Conservation (phyloP, 2,329 filamentous ascomycete genomes). For the Pseudocercospora vitis region DNA sequence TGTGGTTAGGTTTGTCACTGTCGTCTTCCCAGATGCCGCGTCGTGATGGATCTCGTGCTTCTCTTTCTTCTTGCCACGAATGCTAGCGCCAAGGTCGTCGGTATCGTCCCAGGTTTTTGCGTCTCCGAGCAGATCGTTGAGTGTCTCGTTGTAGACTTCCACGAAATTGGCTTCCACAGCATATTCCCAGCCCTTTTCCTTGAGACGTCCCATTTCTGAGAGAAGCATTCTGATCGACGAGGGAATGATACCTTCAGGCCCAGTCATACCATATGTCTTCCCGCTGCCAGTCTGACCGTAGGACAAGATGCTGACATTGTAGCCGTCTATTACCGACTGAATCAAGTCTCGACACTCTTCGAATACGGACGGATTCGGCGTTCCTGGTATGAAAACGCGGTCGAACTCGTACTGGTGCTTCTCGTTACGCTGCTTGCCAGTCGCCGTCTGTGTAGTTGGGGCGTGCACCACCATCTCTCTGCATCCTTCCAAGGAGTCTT, state of each 20-base stretch:
- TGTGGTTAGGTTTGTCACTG: conserved; percentile 74
- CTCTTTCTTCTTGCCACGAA: conserved; percentile 56
- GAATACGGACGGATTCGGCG: conserved; percentile 83
- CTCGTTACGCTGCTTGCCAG: conserved; percentile 74
- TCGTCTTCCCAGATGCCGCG: conserved; percentile 75
- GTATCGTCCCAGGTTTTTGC: conserved; percentile 62
- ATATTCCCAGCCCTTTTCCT: conserved; percentile 92
- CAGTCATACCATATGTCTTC: conserved; percentile 96
- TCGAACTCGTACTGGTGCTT: conserved; percentile 89
- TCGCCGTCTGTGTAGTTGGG: conserved; percentile 77
- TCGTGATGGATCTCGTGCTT: conserved; percentile 91
- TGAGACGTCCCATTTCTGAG: conserved; percentile 75
- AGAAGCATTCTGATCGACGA: conserved; percentile 92
- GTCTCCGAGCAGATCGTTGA: conserved; percentile 81
- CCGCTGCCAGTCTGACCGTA: conserved; percentile 97
- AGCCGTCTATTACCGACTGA: conserved; percentile 92
- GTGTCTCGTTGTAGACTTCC: conserved; percentile 96
- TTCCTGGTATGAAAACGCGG: conserved; percentile 77
- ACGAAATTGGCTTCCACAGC: conserved; percentile 93
- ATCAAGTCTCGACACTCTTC: conserved; percentile 96
- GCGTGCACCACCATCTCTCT: conserved; percentile 84
- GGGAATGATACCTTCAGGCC: conserved; percentile 89
- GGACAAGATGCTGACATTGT: conserved; percentile 98
- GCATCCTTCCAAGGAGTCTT: conserved; percentile 66
- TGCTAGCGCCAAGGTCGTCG: conserved; percentile 31